phyloP scores from a whole-genome alignment of 1,284 basidiomycete species.

The Leccinum brunneo-olivaceum region DNA sequence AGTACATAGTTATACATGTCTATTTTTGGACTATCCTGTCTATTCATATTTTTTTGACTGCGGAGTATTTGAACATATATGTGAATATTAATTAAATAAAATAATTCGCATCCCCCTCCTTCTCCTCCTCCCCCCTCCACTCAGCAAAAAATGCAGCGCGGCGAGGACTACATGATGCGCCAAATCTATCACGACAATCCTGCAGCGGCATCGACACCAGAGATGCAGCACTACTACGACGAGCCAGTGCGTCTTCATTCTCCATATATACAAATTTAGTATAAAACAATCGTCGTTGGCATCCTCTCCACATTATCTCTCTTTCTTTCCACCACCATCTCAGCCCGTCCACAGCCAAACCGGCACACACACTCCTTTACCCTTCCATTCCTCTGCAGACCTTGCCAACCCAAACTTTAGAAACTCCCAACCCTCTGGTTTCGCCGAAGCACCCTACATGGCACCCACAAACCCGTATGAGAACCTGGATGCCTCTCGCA shows the following conservation, averaged over 20 bases:
- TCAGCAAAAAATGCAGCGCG: conserved; percentile 19
- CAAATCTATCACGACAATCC: conserved; percentile 28
- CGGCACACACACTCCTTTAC: conserved; percentile 27
- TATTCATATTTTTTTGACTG: too few species aligned
- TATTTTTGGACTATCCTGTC: too few species aligned
- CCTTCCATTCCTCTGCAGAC: conserved; percentile 15
- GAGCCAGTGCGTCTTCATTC: conserved; percentile 18
- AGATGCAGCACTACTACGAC: conserved; percentile 31
- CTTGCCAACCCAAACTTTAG: conserved; percentile 21
- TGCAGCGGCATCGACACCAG: conserved; percentile 15
- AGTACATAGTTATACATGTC: too few species aligned
- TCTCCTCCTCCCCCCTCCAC: neutral
- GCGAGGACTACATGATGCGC: conserved; percentile 25
- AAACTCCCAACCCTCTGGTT: conserved; percentile 19
- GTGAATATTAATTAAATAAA: too few species aligned
- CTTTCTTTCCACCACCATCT: neutral
- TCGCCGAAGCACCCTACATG: conserved; percentile 28
- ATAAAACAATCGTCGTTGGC: conserved; percentile 4
- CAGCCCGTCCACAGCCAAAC: conserved; percentile 23
- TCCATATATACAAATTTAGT: conserved; percentile 11
- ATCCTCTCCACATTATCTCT: neutral
- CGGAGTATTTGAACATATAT: too few species aligned
- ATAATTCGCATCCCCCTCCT: neutral
- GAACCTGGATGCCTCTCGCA: conserved; percentile 23
- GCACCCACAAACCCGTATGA: conserved; percentile 18